Evolutionary conservation across 2,329 filamentous ascomycete species (phyloP).

Genomic region (Furcasterigmium sp.): DNA sequence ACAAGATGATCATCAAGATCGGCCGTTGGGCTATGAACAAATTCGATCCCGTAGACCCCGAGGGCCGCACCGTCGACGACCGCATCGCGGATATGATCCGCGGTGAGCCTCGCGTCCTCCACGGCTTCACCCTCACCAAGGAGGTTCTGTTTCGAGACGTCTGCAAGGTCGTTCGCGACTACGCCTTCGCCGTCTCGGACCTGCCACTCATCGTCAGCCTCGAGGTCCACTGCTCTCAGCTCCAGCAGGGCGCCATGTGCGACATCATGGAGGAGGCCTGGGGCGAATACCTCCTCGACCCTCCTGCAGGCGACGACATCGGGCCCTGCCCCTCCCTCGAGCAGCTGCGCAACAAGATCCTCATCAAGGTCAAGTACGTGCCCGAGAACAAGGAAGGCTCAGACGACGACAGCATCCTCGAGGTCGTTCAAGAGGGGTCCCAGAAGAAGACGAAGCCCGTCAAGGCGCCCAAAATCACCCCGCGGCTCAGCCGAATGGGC

Average conservation of each 20-base stretch:
- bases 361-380: constrained; percentile 73
- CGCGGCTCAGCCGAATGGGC: constrained; percentile 64
- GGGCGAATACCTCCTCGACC: constrained; percentile 62
- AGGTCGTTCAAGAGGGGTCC: constrained; percentile 1
- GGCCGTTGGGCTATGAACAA: constrained; percentile 5
- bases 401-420: constrained; percentile 3
- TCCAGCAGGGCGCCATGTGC: constrained; percentile 86
- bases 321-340: constrained; percentile 66
- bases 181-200: constrained; percentile 69
- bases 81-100: background rate
- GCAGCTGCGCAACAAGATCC: constrained; percentile 69
- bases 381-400: background rate
- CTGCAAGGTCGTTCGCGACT: constrained; percentile 71
- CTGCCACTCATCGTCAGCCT: constrained; percentile 86
- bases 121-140: constrained; percentile 86
- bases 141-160: constrained; percentile 83
- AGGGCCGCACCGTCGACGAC: constrained; percentile 1
- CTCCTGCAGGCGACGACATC: constrained; percentile 36
- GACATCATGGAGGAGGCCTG: constrained; percentile 84
- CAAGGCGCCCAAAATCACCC: background rate
- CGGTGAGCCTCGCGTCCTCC: constrained; percentile 70
- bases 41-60: background rate
- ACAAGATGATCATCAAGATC: constrained; percentile 2
- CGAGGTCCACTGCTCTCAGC: constrained; percentile 75
- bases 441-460: constrained; percentile 5